Conservation (phyloP, 345 rosid species). For the Lepidium didymum region DNA sequence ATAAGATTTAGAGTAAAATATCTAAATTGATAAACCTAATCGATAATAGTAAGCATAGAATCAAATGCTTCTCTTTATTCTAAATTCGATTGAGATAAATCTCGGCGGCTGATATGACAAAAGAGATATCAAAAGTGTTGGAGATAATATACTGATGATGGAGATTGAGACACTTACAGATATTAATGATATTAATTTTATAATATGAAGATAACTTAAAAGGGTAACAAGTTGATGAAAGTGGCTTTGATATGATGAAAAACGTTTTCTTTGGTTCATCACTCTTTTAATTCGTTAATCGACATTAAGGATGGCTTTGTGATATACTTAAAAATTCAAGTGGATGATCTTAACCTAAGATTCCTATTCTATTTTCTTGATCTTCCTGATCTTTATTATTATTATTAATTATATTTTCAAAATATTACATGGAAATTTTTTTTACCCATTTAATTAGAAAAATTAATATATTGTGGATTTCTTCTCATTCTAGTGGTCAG, state of each 20-base stretch:
- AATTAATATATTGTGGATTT: too few species aligned
- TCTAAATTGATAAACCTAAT: background rate
- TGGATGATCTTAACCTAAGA: conserved; percentile 4
- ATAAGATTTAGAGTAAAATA: background rate
- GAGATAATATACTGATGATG: background rate
- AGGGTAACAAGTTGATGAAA: conserved; percentile 17
- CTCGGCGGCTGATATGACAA: background rate
- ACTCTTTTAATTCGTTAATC: conserved; percentile 4
- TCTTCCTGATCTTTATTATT: background rate
- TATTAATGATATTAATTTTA: background rate
- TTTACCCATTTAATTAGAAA: background rate
- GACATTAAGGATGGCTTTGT: conserved; percentile 4
- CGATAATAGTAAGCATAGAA: conserved; percentile 4
- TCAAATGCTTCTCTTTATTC: background rate
- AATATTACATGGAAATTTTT: too few species aligned
- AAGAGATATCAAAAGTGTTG: background rate
- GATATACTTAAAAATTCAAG: background rate
- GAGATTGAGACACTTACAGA: background rate
- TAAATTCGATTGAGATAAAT: conserved; percentile 7
- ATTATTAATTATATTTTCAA: background rate
- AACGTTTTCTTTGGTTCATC: conserved; percentile 6
- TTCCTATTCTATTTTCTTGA: too few species aligned
- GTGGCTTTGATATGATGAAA: conserved; percentile 14
- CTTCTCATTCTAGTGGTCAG: too few species aligned
- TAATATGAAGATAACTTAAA: background rate